These are phyloP conservation scores for Seiridium unicorne DNA, from an alignment of 2,329 filamentous ascomycete genomes.

Conservation along the genomic window DNA sequence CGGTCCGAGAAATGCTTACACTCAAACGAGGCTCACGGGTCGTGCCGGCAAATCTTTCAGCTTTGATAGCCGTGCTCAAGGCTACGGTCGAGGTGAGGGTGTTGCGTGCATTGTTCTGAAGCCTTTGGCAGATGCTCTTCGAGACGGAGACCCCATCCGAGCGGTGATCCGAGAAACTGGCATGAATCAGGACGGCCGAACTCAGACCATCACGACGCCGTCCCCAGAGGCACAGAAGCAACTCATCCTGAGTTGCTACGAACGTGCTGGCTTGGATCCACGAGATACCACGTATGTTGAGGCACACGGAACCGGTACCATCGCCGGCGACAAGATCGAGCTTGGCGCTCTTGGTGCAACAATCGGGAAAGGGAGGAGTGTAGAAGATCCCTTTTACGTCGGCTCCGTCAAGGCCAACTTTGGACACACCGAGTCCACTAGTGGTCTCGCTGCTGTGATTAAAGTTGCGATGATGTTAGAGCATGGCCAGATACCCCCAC, in stretches of 20 bases:
- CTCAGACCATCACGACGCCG: constrained; percentile 8
- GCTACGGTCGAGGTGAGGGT: constrained; percentile 48
- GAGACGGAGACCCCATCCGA: constrained; percentile 35
- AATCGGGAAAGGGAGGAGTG: background rate
- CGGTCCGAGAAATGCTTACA: too few relatives aligned
- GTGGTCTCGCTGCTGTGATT: constrained; percentile 17
- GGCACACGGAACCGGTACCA: constrained; percentile 10
- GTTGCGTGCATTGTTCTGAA: constrained; percentile 40
- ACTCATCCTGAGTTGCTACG: constrained; percentile 6
- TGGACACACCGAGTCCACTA: constrained; percentile 17
- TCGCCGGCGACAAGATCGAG: constrained; percentile 5
- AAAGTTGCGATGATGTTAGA: constrained; percentile 15
- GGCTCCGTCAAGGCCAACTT: constrained; percentile 19
- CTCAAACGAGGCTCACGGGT: background rate
- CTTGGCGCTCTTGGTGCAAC: background rate
- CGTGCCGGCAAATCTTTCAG: constrained; percentile 14
- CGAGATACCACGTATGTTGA: constrained; percentile 9
- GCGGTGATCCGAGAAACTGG: constrained; percentile 10
- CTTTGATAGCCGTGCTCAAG: constrained; percentile 38
- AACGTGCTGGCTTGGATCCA: constrained; percentile 5
- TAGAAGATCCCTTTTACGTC: constrained; percentile 7
- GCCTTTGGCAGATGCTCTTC: constrained; percentile 36
- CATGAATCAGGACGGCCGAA: constrained; percentile 11
- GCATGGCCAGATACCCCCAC: constrained; percentile 10
- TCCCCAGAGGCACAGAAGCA: background rate